These are phyloP conservation scores for Coffea eugenioides DNA, from an alignment of 257 asterid species.

Conservation along the genomic window DNA sequence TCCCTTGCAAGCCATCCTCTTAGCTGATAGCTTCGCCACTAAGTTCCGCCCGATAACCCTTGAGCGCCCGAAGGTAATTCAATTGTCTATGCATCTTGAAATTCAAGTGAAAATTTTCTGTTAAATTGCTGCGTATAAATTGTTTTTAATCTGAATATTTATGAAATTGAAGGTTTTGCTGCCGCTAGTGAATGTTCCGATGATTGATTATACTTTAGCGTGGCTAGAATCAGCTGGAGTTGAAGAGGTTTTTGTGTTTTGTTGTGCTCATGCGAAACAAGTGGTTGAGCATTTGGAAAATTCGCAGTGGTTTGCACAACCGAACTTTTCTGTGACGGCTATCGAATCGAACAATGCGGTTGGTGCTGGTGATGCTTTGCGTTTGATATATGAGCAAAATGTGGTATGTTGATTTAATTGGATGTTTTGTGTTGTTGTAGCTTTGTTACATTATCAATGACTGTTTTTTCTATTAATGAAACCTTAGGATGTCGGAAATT, in stretches of 20 bases:
- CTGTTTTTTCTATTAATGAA: background rate
- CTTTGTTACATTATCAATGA: background rate
- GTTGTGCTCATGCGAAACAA: conserved; percentile 96
- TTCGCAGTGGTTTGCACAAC: conserved; percentile 72
- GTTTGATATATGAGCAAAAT: conserved; percentile 70
- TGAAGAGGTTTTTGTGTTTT: conserved; percentile 91
- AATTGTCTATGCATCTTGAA: background rate
- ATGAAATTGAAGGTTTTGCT: conserved; percentile 60
- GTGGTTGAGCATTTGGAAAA: conserved; percentile 67
- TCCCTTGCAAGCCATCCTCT: conserved; percentile 79
- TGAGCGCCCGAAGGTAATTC: conserved; percentile 81
- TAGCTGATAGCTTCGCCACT: conserved; percentile 96
- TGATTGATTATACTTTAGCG: conserved; percentile 90
- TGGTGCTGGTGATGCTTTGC: conserved; percentile 94
- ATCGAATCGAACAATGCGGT: conserved; percentile 78
- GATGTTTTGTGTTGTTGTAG: background rate
- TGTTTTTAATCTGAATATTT: background rate
- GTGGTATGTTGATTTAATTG: conserved; percentile 58
- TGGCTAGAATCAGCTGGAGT: conserved; percentile 99
- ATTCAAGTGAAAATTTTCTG: background rate
- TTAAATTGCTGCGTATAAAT: background rate
- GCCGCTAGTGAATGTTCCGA: conserved; percentile 86
- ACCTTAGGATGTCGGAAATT: background rate
- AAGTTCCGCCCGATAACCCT: conserved; percentile 95
- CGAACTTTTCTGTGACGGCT: conserved; percentile 65